Base-by-base conservation (phyloP, 805 yeast species). In the Yarrowia phangngaensis region DNA sequence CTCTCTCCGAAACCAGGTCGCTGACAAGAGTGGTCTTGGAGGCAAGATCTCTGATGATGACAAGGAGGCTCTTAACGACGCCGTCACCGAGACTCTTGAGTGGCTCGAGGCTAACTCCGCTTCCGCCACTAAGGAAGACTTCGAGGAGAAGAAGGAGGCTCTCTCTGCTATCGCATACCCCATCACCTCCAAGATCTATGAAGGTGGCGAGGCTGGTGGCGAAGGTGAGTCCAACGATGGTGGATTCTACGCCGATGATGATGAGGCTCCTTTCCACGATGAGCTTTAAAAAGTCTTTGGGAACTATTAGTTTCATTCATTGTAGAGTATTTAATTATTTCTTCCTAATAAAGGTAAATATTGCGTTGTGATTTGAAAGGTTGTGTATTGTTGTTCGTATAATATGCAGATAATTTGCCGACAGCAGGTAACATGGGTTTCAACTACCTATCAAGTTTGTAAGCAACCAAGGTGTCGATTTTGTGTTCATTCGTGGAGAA, bases 51-150 rank as follows among this genome's bases (percentile, higher is more conserved):
- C 78, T 50, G 95, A 82, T 61, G 95, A 87, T 52, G 97, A 90
- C 69, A 84, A 84, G 73, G 95, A 87, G 72, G 75, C 90, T 58
- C 72, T 90, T 60, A 70, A 75, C 57, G 97, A 89, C 61, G 95
- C 96, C 50, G 71, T 87, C 60, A 79, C 80, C 65, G 98, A 92
- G 67, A 78, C 86, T 36, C 70, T 83, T 57, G 94, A 82, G 66
- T 86, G 90, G 82, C 71, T 92, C 60, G 95, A 87, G 60, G 95
- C 83, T 62, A 79, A 84, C 69, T 79, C 74, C 61, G 94, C 86
- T 52, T 72, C 84, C 54, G 97, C 97, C 35, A 76, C 95, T 46
- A 77, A 83, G 61, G 97, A 89, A 69, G 98, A 92, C 63, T 83
- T 84, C 59, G 94, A 86, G 51, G 97, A 88, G 68, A 94, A 88